phyloP scores from a whole-genome alignment of 2,329 filamentous ascomycete species.

The Grosmannia penicillata region DNA sequence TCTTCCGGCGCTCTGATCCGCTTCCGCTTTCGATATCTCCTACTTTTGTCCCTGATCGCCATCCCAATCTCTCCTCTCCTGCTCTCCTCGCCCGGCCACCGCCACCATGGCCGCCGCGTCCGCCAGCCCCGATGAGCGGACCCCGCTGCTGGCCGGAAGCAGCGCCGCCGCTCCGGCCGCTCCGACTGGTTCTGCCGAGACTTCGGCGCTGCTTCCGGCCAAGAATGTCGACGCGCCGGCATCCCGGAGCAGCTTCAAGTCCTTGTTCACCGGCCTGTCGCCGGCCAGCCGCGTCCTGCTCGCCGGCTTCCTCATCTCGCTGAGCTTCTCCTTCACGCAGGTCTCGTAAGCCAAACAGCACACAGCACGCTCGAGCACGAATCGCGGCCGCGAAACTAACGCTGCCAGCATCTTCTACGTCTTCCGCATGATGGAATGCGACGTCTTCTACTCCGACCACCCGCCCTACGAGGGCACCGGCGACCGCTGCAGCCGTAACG shows the following conservation, averaged over 20 bases:
- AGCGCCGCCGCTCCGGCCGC: background rate
- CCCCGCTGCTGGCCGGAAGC: background rate
- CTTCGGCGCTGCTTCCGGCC: background rate
- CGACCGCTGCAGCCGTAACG: constrained; percentile 43
- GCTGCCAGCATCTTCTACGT: constrained; percentile 36
- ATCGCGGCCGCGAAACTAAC: background rate
- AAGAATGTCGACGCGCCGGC: background rate
- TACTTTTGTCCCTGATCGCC: too few relatives aligned
- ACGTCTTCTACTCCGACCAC: constrained; percentile 49
- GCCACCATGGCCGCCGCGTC: background rate
- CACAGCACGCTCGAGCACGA: background rate
- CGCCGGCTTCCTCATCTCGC: constrained; percentile 43
- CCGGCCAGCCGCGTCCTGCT: constrained; percentile 33
- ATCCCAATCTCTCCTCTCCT: background rate
- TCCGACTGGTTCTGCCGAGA: too few relatives aligned
- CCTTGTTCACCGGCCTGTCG: constrained; percentile 3
- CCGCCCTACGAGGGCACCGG: constrained; percentile 29
- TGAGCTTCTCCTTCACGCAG: constrained; percentile 33
- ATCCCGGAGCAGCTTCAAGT: too few relatives aligned
- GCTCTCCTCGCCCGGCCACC: background rate
- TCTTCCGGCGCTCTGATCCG: too few relatives aligned
- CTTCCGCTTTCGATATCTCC: too few relatives aligned
- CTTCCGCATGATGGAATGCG: constrained; percentile 58
- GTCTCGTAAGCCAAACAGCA: constrained; percentile 24
- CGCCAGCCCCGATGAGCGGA: constrained; percentile 2